Evolutionary conservation across 495 filamentous ascomycete species (phyloP), one percentile per base, ranked within the genome.

Genomic region (Aspergillus mulundensis): DNA sequence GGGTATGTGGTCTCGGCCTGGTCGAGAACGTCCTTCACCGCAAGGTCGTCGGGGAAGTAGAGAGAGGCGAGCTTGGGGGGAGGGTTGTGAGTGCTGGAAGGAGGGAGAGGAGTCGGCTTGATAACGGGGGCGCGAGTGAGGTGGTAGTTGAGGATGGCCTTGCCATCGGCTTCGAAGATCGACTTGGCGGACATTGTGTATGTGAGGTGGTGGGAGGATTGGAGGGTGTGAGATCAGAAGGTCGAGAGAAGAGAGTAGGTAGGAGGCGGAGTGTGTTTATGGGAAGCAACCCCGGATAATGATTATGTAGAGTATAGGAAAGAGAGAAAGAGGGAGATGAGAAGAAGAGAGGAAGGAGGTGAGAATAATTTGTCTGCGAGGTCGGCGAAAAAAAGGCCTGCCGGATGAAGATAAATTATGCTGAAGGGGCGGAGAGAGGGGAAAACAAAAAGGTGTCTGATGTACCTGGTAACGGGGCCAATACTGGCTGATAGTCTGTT

Each of bases 81-180:
- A 59, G 94, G 78, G 79, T 97, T 97, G 85, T 99, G 94, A 71
- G 85, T 94, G 56, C 85, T 69, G 59, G 89, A 80, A 61, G 83
- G 69, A 61, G 94, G 91, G 21, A 99, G 90, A 74, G 95, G 89
- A 66, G 91, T 90, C 49, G 94, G 91, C 86, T 96, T 96, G 84
- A 99, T 97, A 70, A 96, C 87, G 54, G 93, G 87, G 56, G 94
- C 91, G 67, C 94, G 88, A 63, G 94, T 99, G 81, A 99, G 92
- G 84, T 99, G 94, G 82, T 96, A 99, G 87, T 96, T 97, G 82
- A 99, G 81, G 81, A 99, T 97, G 80, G 94, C 94, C 88, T 99
- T 99, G 84, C 94, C 94, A 79, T 99, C 94, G 81, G 95, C 94
- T 79, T 99, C 94, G 83, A 86, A 76, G 68, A 99, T 97, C 57